Base-by-base conservation (phyloP, 1,139 yeast species). In the Protomyces inundatus region DNA sequence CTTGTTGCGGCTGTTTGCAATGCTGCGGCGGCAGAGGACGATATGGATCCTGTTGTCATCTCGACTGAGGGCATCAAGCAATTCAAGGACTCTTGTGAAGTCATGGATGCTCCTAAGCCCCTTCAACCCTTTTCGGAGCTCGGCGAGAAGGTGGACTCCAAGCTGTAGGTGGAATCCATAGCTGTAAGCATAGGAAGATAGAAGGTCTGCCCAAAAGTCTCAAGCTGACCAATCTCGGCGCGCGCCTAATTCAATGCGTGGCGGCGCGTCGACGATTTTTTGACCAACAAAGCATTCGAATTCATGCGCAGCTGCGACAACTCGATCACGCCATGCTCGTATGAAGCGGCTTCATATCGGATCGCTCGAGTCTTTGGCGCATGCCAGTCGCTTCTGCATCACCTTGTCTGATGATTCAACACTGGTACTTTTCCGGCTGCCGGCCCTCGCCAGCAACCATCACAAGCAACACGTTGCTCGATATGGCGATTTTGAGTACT, bases 61-160 rank as follows among this genome's bases (percentile, higher is more conserved):
- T 10, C 72, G 54, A 69, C 71, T 35, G 70, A 71, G 3, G 64
- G 64, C 30, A 50, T 34, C 7, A 30, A 32, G 54, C 14, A 12
- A 1, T 76, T 74, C 69, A 75, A 75, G 68, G 64, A 75, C 30
- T 60, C 68, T 12, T 64, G 75, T 65, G 57, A 64, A 50, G 65
- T 75, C 30, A 71, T 75, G 14, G 72, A 70, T 35, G 77, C 77
- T 4, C 77, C 78, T 1, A 64, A 58, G 35, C 78, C 78, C 3
- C 66, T 71, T 16, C 66, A 67, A 16, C 77, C 74, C 46, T 65
- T 76, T 46, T 52, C 70, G 4, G 61, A 68, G 5, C 76, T 70
- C 62, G 66, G 66, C 62, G 75, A 73, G 58, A 34, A 32, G 36
- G 61, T 68, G 7, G 73, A 67, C 42, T 67, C 73, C 12, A 73